Percentiles rank a stretch among this genome's conserved stretches.
phyloP scores from a whole-genome alignment of 192 early-diverging fungal species.

The Umbelopsis ramanniana region DNA sequence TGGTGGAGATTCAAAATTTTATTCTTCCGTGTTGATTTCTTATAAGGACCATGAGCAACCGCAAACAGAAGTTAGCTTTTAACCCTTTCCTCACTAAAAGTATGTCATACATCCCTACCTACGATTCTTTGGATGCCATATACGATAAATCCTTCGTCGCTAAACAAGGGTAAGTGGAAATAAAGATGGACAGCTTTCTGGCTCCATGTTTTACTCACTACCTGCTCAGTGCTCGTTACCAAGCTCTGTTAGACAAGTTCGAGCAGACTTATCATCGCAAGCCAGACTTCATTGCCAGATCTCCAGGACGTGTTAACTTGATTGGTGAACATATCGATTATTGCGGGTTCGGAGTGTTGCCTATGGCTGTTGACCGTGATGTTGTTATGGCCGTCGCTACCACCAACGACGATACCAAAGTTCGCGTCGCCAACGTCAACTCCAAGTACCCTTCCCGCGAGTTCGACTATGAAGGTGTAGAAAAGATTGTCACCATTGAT shows the following conservation, averaged over 20 bases:
- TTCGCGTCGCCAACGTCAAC: constrained; percentile 60
- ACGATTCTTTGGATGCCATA: constrained; percentile 34
- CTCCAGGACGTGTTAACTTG: constrained; percentile 94
- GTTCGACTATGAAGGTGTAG: constrained; percentile 58
- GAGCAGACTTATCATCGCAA: constrained; percentile 52
- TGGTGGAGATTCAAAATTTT: constrained; percentile 8
- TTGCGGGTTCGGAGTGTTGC: constrained; percentile 91
- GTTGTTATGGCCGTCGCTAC: constrained; percentile 61
- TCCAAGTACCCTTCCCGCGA: constrained; percentile 53
- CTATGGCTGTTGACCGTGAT: constrained; percentile 92
- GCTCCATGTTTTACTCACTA: background rate
- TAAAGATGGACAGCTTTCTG: background rate
- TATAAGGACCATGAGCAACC: background rate
- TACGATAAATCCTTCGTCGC: constrained; percentile 27
- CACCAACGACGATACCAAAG: constrained; percentile 39
- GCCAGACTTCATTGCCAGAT: constrained; percentile 84
- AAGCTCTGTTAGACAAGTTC: constrained; percentile 53
- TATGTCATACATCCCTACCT: constrained; percentile 35
- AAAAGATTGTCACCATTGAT: constrained; percentile 70
- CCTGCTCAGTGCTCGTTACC: constrained; percentile 52
- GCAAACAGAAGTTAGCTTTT: background rate
- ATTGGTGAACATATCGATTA: constrained; percentile 99
- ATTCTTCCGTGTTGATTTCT: background rate
- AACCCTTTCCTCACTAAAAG: constrained; percentile 5
- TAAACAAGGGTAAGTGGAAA: constrained; percentile 36